A percentile compares a stretch with the other conserved stretches of the same genome.
These are phyloP conservation scores for Fusarium sp. DNA, from an alignment of 2,329 filamentous ascomycete genomes.

Conservation along the genomic window DNA sequence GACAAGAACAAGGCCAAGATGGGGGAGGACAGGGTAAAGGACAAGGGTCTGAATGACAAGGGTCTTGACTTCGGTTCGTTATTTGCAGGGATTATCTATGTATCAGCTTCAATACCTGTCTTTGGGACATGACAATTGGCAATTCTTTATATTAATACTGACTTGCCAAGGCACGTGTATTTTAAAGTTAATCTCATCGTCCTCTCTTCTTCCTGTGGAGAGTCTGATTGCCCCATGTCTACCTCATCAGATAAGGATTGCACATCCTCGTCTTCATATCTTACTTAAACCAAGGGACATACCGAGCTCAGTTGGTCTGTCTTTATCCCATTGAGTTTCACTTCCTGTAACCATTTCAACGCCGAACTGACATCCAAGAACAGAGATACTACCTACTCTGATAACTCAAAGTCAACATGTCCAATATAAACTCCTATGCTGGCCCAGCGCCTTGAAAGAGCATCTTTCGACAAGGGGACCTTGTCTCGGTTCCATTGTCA, in stretches of 20 bases:
- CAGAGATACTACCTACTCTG: not conserved
- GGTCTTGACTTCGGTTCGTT: not conserved
- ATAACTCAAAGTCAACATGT: not conserved
- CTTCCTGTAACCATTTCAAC: not conserved
- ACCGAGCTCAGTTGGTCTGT: not conserved
- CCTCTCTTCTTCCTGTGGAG: not conserved
- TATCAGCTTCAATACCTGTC: not conserved
- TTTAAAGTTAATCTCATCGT: not conserved
- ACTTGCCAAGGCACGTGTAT: not conserved
- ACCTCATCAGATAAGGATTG: not conserved
- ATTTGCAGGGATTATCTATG: slow-evolving; percentile 1
- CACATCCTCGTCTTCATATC: slow-evolving; percentile 27
- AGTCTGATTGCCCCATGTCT: not conserved
- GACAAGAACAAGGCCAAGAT: not conserved
- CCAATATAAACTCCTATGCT: not conserved
- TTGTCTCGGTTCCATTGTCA: slow-evolving; percentile 19
- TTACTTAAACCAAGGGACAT: not conserved
- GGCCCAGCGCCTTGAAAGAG: not conserved
- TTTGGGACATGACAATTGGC: not conserved
- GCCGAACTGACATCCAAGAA: not conserved
- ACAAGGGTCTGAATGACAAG: not conserved
- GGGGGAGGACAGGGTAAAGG: slow-evolving; percentile 17
- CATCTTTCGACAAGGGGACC: slow-evolving; percentile 9
- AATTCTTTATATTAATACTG: not conserved
- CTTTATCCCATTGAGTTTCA: not conserved